Evolutionary conservation across 805 yeast species (phyloP).

Genomic region (Myxozyma sirexii): DNA sequence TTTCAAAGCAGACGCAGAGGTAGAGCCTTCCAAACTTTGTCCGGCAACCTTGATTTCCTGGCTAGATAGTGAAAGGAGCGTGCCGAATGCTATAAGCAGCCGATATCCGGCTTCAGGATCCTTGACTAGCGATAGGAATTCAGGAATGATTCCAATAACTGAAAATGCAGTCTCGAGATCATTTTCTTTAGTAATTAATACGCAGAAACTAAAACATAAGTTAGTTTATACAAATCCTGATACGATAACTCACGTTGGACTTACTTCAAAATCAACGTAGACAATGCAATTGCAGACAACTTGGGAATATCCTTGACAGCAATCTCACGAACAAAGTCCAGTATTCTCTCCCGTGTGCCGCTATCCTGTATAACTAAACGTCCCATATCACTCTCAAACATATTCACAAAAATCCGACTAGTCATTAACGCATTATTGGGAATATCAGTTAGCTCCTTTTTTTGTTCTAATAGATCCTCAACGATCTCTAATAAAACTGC

Average conservation of each 20-base stretch:
- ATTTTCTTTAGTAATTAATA: constrained; percentile 48
- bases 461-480: constrained; percentile 35
- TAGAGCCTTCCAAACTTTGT: constrained; percentile 23
- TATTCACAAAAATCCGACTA: constrained; percentile 58
- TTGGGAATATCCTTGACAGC: constrained; percentile 6
- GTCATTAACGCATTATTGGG: constrained; percentile 57
- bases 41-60: constrained; percentile 22
- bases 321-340: constrained; percentile 21
- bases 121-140: constrained; percentile 41
- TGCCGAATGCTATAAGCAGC: constrained; percentile 63
- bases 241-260: constrained; percentile 30
- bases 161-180: constrained; percentile 38
- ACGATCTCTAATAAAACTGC: constrained; percentile 35
- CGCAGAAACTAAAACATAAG: constrained; percentile 44
- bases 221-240: constrained; percentile 7
- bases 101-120: constrained; percentile 73
- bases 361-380: constrained; percentile 33
- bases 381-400: constrained; percentile 46
- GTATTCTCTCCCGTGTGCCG: constrained; percentile 11
- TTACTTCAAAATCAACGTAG: constrained; percentile 38
- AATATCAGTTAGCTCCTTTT: constrained; percentile 35
- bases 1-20: constrained; percentile 8
- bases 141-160: constrained; percentile 41
- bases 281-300: constrained; percentile 24
- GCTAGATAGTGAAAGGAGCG: constrained; percentile 44